These are phyloP conservation scores for Mariannaea elegans DNA, from an alignment of 2,329 filamentous ascomycete species.

Conservation along the genomic window DNA sequence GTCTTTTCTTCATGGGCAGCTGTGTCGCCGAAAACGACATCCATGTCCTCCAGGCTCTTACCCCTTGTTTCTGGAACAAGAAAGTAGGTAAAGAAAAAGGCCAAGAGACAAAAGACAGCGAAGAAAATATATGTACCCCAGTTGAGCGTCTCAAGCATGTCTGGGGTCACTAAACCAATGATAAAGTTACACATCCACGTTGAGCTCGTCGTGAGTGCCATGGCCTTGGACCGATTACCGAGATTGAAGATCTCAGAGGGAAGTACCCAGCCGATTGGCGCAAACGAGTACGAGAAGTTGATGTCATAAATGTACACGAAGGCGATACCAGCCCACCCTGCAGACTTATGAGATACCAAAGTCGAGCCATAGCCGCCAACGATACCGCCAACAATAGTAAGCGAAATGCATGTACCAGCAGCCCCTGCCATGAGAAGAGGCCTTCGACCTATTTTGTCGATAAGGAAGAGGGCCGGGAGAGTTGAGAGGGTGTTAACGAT, in stretches of 20 bases:
- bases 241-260: slow-evolving; percentile 70
- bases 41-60: slow-evolving; percentile 65
- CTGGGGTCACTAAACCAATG: slow-evolving; percentile 46
- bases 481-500: slow-evolving; percentile 61
- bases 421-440: slow-evolving; percentile 70
- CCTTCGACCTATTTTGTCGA: slow-evolving; percentile 66
- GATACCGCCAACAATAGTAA: slow-evolving; percentile 60
- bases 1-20: slow-evolving; percentile 19
- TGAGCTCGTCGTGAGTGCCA: slow-evolving; percentile 64
- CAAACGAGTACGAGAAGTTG: slow-evolving; percentile 70
- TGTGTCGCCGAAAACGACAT: slow-evolving; percentile 53
- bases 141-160: slow-evolving; percentile 62
- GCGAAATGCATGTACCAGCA: slow-evolving; percentile 70
- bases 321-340: slow-evolving; percentile 67
- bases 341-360: slow-evolving; percentile 48
- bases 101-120: slow-evolving; percentile 60
- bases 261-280: slow-evolving; percentile 72
- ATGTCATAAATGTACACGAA: slow-evolving; percentile 72
- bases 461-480: slow-evolving; percentile 56
- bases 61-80: slow-evolving; percentile 68
- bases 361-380: slow-evolving; percentile 55
- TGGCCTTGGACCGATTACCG: slow-evolving; percentile 66
- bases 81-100: slow-evolving; percentile 60
- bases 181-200: slow-evolving; percentile 51
- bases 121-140: slow-evolving; percentile 70